Evolutionary conservation across 805 yeast species (phyloP).

Genomic region (Candida dajiaensis): DNA sequence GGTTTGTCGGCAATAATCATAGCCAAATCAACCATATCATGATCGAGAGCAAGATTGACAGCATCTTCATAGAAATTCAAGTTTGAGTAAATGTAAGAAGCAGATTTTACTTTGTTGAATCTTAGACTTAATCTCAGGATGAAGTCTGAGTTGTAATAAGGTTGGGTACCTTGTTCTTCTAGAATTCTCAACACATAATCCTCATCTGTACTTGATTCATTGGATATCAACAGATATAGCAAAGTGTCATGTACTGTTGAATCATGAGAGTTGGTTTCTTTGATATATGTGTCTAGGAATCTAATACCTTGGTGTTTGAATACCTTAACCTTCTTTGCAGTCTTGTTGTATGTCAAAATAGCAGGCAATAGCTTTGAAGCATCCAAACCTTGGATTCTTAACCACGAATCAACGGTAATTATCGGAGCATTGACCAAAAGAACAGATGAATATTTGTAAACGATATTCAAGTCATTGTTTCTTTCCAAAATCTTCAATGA

Average conservation of each 20-base stretch:
- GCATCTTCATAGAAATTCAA: slow-evolving; percentile 77
- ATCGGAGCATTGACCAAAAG: slow-evolving; percentile 63
- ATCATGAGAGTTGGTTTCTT: slow-evolving; percentile 37
- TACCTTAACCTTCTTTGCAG: slow-evolving; percentile 32
- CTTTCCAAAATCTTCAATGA: slow-evolving; percentile 54
- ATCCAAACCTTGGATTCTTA: slow-evolving; percentile 47
- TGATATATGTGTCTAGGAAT: slow-evolving; percentile 52
- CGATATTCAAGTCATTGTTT: slow-evolving; percentile 39
- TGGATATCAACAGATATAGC: slow-evolving; percentile 54
- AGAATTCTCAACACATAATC: slow-evolving; percentile 44
- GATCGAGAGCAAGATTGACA: slow-evolving; percentile 60
- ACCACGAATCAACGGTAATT: slow-evolving; percentile 75
- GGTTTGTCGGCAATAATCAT: slow-evolving; percentile 50
- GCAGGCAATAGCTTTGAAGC: slow-evolving; percentile 71
- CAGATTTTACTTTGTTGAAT: slow-evolving; percentile 52
- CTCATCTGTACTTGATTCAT: slow-evolving; percentile 32
- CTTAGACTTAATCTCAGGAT: slow-evolving; percentile 67
- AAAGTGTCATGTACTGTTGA: slow-evolving; percentile 62
- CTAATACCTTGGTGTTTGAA: slow-evolving; percentile 58
- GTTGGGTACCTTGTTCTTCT: slow-evolving; percentile 32
- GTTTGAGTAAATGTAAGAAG: slow-evolving; percentile 66
- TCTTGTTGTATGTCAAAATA: slow-evolving; percentile 59
- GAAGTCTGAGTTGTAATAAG: slow-evolving; percentile 63
- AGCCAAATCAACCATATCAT: slow-evolving; percentile 54
- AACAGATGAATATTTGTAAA: slow-evolving; percentile 66